Base-by-base conservation (phyloP, 495 filamentous ascomycete genomes). In the Penicillium crystallinum region DNA sequence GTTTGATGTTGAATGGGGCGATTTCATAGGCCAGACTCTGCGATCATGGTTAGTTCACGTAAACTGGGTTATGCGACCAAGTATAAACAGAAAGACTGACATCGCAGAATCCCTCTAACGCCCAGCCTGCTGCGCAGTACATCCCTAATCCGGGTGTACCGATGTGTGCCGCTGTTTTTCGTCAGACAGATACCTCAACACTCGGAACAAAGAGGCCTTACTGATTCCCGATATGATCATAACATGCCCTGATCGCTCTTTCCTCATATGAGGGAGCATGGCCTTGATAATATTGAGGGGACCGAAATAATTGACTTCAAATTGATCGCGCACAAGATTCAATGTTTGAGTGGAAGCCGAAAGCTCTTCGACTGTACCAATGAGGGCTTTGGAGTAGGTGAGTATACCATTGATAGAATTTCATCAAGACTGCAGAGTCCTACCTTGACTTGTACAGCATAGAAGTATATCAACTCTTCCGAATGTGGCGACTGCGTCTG, bases 41-140 rank as follows among this genome's bases (percentile, higher is more conserved):
- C 15, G 29, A 43, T 12, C 15, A 23, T 21, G 36, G 37, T 56
- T 36, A 48, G 49, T 66, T 38, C 64, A 52, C 40, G 25, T 14
- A 6, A 18, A 22, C 21, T 7, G 23, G 18, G 34, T n/a, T 3
- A 15, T 39, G 0, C 6, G 11, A 3, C 52, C 10, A 40, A n/a
- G 1, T 29, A 1, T 21, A 15, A 14, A 43, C 35, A 11, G 6
- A 23, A 36, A 31, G 31, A 54, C 74, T 52, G 56, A 82, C 80
- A 69, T 96, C 92, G 70, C 90, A 96, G 67, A 93, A 96, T n/a
- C 93, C 93, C 69, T 98, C 93, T 6, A 97, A 80, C 7, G 92
- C 93, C 90, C 95, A 96, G 35, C 89, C 90, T 21, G 89, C 84
- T 38, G 93, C 91, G 59, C 89, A 90, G 66, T 93, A 95, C 77